Evolutionary conservation across 257 asterid species (phyloP).

Genomic region (Solanum chilense): DNA sequence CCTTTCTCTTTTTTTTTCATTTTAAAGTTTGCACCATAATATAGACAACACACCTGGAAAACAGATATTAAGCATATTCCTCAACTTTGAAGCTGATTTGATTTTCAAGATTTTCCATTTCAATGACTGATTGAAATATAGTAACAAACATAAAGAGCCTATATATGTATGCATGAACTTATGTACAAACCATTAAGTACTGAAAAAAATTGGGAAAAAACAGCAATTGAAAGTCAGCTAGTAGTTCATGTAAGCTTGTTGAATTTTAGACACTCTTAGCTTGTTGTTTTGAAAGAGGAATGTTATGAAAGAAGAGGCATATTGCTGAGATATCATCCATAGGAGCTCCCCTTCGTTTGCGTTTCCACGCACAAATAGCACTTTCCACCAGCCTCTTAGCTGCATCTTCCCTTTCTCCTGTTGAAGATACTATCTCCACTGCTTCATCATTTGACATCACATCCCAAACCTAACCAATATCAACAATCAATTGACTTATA

Average conservation of each 20-base stretch:
- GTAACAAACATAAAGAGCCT: neutral
- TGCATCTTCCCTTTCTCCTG: conserved; percentile 34
- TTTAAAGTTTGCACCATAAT: neutral
- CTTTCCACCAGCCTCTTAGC: conserved; percentile 54
- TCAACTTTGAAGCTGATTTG: neutral
- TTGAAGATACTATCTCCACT: conserved; percentile 40
- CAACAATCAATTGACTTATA: neutral
- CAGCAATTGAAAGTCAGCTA: neutral
- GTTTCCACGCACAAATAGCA: conserved; percentile 60
- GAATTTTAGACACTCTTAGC: neutral
- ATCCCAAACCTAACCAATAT: conserved; percentile 54
- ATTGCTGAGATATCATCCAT: conserved; percentile 75
- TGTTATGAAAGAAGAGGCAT: conserved; percentile 51
- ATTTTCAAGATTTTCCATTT: neutral
- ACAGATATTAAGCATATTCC: neutral
- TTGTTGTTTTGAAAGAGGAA: neutral
- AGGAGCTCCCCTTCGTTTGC: conserved; percentile 32
- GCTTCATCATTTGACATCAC: conserved; percentile 73
- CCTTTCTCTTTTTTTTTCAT: neutral
- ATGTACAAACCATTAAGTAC: neutral
- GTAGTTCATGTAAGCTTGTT: neutral
- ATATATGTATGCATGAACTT: neutral
- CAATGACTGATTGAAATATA: neutral
- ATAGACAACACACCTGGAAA: neutral
- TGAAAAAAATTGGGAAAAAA: neutral